Percentiles rank a stretch among this genome's conserved stretches.
These are phyloP conservation scores for Kalmanozyma brasiliensis DNA, from an alignment of 1,284 basidiomycete species.

Conservation along the genomic window DNA sequence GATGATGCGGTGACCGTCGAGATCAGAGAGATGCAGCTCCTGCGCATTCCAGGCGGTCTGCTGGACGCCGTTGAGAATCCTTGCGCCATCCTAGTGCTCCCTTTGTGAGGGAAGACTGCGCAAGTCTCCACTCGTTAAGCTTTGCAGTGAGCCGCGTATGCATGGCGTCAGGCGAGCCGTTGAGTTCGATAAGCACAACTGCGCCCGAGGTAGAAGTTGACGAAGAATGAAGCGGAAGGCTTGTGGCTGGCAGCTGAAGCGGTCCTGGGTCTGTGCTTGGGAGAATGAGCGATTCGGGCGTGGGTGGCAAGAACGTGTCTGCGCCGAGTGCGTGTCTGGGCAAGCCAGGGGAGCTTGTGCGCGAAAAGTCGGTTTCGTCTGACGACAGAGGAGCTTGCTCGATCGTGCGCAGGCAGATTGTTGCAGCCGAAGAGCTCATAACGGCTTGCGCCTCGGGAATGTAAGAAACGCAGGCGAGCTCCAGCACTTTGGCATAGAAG, in stretches of 20 bases:
- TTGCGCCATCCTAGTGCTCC: slow-evolving; percentile 10
- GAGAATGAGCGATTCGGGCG: slow-evolving; percentile 20
- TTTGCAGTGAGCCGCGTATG: slow-evolving; percentile 25
- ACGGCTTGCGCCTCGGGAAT: slow-evolving; percentile 23
- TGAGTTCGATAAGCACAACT: slow-evolving; percentile 34
- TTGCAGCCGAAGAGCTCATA: slow-evolving; percentile 27
- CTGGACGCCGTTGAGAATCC: slow-evolving; percentile 29
- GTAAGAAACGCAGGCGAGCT: slow-evolving; percentile 31
- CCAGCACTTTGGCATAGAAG: slow-evolving; percentile 41
- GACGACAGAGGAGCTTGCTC: slow-evolving; percentile 19
- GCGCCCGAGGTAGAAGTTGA: slow-evolving; percentile 16
- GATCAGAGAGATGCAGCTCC: slow-evolving; percentile 44
- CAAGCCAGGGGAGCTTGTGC: not conserved
- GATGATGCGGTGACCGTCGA: slow-evolving; percentile 46
- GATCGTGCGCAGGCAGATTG: slow-evolving; percentile 31
- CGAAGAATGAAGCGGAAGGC: slow-evolving; percentile 12
- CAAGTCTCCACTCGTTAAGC: slow-evolving; percentile 32
- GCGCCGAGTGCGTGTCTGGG: slow-evolving; percentile 2
- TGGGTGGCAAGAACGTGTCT: slow-evolving; percentile 13
- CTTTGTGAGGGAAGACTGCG: slow-evolving; percentile 5
- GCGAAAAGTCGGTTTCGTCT: slow-evolving; percentile 6
- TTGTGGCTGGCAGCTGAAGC: slow-evolving; percentile 15
- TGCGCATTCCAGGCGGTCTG: slow-evolving; percentile 44
- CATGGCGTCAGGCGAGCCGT: slow-evolving; percentile 27
- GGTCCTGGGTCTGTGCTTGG: slow-evolving; percentile 18